These are phyloP conservation scores for Forsythia viridissima DNA, from an alignment of 257 asterid species.

Conservation along the genomic window DNA sequence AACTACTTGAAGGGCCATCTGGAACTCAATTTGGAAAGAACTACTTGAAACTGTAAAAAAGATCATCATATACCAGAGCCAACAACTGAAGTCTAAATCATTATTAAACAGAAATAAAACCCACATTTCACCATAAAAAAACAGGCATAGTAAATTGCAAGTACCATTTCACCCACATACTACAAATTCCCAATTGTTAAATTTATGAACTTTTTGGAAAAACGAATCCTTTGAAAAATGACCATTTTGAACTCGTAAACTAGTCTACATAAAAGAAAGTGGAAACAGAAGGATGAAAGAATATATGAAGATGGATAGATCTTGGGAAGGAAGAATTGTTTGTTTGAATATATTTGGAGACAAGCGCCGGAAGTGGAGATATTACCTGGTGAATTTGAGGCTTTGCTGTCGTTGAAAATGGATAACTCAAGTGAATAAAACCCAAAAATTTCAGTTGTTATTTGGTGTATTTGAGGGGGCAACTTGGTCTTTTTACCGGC, in stretches of 20 bases:
- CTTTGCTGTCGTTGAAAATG: no score
- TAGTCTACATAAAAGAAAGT: neutral
- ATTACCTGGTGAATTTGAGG: no score
- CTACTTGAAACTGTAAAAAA: neutral
- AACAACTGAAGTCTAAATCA: neutral
- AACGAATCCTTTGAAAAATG: no score
- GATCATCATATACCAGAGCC: neutral
- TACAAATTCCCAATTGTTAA: no score
- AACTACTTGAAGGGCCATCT: no score
- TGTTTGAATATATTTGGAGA: slow-evolving; percentile 11
- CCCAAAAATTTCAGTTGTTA: no score
- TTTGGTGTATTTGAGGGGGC: no score
- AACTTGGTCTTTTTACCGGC: no score
- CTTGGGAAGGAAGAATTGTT: neutral
- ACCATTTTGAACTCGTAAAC: neutral
- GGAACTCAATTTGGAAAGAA: neutral
- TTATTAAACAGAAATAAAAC: no score
- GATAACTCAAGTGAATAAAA: no score
- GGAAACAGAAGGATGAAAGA: neutral
- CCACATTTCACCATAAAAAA: neutral
- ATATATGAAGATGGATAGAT: neutral
- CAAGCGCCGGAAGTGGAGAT: slow-evolving; percentile 24
- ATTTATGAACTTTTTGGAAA: no score
- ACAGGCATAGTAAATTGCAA: neutral
- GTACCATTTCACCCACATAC: neutral